Evolutionary conservation across 2,329 filamentous ascomycete species (phyloP).

Genomic region (Cryoendolithus antarcticus): DNA sequence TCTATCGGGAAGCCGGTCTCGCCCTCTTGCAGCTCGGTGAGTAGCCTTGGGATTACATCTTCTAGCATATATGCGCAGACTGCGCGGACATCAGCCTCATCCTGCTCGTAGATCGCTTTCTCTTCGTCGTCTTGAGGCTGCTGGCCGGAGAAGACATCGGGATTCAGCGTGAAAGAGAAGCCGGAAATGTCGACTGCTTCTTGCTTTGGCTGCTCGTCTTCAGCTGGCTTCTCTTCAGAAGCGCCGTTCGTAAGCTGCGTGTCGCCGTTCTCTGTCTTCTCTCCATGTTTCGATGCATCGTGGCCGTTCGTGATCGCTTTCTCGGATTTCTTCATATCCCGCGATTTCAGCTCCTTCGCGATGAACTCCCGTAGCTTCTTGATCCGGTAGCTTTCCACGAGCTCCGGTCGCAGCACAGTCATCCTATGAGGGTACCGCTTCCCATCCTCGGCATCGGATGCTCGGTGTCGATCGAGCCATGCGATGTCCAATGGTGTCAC

Average conservation of each 20-base stretch:
- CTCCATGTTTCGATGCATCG: constrained; percentile 5
- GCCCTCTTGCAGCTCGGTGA: constrained; percentile 78
- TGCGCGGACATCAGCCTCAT: constrained; percentile 78
- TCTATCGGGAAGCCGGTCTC: constrained; percentile 98
- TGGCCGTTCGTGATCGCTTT: constrained; percentile 8
- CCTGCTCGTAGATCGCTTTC: constrained; percentile 66
- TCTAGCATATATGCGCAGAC: constrained; percentile 68
- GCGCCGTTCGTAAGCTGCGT: too few relatives aligned
- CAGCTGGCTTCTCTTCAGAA: constrained; percentile 13
- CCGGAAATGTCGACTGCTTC: constrained; percentile 74
- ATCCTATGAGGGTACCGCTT: constrained; percentile 81
- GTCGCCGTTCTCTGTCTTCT: constrained; percentile 10
- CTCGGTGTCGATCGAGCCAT: constrained; percentile 71
- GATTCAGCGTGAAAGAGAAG: constrained; percentile 83
- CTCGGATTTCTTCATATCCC: constrained; percentile 24
- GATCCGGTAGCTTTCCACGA: constrained; percentile 76
- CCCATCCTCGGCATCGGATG: constrained; percentile 38
- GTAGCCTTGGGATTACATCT: constrained; percentile 69
- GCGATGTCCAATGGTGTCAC: constrained; percentile 81
- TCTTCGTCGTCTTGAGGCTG: constrained; percentile 80
- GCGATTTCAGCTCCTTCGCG: constrained; percentile 55
- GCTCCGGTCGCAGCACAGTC: constrained; percentile 82
- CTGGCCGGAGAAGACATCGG: constrained; percentile 90
- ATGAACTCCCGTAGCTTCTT: constrained; percentile 83
- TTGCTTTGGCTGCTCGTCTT: constrained; percentile 29